These are phyloP conservation scores for Aspergillus heteromorphus DNA, from an alignment of 495 filamentous ascomycete species.

Conservation along the genomic window DNA sequence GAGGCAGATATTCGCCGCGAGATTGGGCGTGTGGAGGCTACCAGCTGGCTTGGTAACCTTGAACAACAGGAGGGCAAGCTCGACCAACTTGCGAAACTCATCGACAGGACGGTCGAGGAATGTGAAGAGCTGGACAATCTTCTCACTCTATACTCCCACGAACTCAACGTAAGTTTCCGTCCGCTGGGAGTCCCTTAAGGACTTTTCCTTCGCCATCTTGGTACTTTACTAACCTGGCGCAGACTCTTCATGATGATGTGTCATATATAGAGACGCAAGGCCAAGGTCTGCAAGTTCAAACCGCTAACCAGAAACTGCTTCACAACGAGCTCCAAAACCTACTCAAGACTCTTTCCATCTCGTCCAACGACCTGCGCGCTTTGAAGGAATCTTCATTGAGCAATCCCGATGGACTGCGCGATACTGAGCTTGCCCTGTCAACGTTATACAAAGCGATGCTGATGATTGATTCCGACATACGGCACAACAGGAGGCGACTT, in stretches of 20 bases:
- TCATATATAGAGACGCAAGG: slow-evolving; percentile 95
- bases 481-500: slow-evolving; percentile 43
- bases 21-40: slow-evolving; percentile 82
- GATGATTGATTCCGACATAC: slow-evolving; percentile 80
- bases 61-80: slow-evolving; percentile 88
- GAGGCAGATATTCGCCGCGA: slow-evolving; percentile 80
- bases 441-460: slow-evolving; percentile 89
- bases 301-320: slow-evolving; percentile 92
- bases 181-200: neutral
- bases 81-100: slow-evolving; percentile 70
- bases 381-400: slow-evolving; percentile 71
- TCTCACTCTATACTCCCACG: slow-evolving; percentile 87
- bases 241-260: slow-evolving; percentile 94
- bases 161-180: slow-evolving; percentile 68
- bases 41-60: slow-evolving; percentile 82
- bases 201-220: neutral
- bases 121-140: slow-evolving; percentile 94
- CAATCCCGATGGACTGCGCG: slow-evolving; percentile 60
- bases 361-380: slow-evolving; percentile 62
- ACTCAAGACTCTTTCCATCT: slow-evolving; percentile 82
- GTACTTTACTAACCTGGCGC: slow-evolving; percentile 31
- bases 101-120: slow-evolving; percentile 84
- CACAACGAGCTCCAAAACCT: slow-evolving; percentile 79
- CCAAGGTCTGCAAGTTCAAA: slow-evolving; percentile 93
- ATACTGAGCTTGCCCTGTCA: slow-evolving; percentile 71